Base-by-base conservation (phyloP, 2,329 filamentous ascomycete genomes). In the Chrysoporthe cubensis region DNA sequence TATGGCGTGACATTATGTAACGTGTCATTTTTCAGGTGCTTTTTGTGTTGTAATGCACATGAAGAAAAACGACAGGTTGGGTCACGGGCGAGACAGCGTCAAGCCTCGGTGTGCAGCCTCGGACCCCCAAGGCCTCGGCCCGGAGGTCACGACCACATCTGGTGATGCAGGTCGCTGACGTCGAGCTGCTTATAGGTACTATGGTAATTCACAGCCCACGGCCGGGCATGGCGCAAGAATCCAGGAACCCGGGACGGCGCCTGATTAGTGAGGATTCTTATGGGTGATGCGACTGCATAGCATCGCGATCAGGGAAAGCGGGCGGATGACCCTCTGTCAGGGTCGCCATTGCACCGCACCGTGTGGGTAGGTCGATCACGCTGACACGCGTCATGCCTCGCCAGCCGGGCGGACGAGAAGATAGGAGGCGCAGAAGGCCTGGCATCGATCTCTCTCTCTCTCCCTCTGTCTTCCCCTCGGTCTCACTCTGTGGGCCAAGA, bases 1-100 rank as follows among this genome's bases (percentile, higher is more conserved):
- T 11, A 64, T 42, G 50, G 57, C 34, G 34, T 67, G 62, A 44
- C 32, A 67, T n/a, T 26, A 57, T 56, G 62, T 46, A n/a, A 56
- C 40, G n/a, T 46, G 37, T 64, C 37, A 64, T 34, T 40, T 54
- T 26, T 56, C 21, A 14, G 43, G 32, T 21, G 50, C 61, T 50
- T 42, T 34, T 40, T 26, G 44, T n/a, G n/a, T 40, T 26, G 44
- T n/a, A 18, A n/a, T 18, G 14, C 8, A 18, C n/a, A n/a, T 26
- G 60, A 13, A 54, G 6, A 18, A 14, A 46, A 14, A 46, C 48
- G 26, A 43, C 18, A 26, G 8, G 48, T 43, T 34, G 48, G 40
- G 21, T 18, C 48, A 1, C 9, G 37, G 14, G 16, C 48, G 40
- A 32, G 13, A 37, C 32, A 44, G 26, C n/a, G 43, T 37, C 43